Conservation (phyloP, 2,329 filamentous ascomycete species). For the Paraconiothyrium sp. region DNA sequence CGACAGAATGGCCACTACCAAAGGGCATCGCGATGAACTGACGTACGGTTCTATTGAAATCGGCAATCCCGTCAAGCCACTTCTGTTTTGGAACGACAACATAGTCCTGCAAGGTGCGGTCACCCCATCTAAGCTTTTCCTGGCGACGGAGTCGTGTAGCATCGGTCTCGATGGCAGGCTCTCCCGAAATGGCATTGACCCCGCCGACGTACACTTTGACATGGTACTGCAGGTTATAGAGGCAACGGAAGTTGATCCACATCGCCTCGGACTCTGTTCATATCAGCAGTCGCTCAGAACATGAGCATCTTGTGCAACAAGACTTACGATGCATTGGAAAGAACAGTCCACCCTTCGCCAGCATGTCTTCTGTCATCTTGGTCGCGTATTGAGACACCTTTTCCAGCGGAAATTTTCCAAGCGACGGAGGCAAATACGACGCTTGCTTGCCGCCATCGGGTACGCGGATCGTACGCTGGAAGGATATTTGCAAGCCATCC, state of each 20-base stretch:
- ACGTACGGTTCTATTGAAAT: constrained; percentile 48
- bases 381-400: constrained; percentile 29
- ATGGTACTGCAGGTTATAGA: constrained; percentile 52
- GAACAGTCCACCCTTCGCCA: constrained; percentile 56
- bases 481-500: background rate
- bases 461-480: constrained; percentile 29
- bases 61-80: constrained; percentile 57
- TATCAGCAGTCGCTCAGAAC: background rate
- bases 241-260: background rate
- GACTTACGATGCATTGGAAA: constrained; percentile 61
- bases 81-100: constrained; percentile 51
- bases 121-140: background rate
- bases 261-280: background rate
- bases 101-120: constrained; percentile 53
- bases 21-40: constrained; percentile 61
- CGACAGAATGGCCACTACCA: constrained; percentile 55
- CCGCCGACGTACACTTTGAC: constrained; percentile 54
- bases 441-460: constrained; percentile 43
- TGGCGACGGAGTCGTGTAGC: constrained; percentile 14
- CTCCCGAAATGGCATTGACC: constrained; percentile 56
- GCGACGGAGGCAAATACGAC: constrained; percentile 22
- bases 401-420: constrained; percentile 26
- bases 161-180: constrained; percentile 35
- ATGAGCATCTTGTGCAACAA: background rate
- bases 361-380: constrained; percentile 48